Evolutionary conservation across 2,329 filamentous ascomycete species (phyloP).

Genomic region (Dactylella cylindrospora): DNA sequence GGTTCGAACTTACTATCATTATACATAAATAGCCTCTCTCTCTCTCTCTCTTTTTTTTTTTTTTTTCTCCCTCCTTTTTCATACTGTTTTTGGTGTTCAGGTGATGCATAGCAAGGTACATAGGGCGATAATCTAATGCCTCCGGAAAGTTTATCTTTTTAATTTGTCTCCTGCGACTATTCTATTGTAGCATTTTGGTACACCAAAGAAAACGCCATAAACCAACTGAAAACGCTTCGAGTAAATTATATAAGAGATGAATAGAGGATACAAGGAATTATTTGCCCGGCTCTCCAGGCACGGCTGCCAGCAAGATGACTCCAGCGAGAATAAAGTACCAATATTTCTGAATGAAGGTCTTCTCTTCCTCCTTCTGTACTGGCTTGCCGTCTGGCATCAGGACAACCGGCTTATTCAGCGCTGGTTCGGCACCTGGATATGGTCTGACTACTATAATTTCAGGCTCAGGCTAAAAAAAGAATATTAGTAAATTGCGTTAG

Average conservation of each 20-base stretch:
- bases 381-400: slow-evolving; percentile 63
- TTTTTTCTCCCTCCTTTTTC: no score
- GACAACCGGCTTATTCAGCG: slow-evolving; percentile 66
- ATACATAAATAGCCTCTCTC: no score
- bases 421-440: slow-evolving; percentile 59
- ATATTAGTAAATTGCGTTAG: slow-evolving; percentile 4
- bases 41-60: no score
- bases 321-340: slow-evolving; percentile 66
- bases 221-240: no score
- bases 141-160: no score
- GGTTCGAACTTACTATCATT: no score
- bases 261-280: slow-evolving; percentile 3
- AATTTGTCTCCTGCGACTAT: no score
- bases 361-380: slow-evolving; percentile 59
- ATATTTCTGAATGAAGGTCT: slow-evolving; percentile 68
- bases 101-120: no score
- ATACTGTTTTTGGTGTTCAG: no score
- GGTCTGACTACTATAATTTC: slow-evolving; percentile 59
- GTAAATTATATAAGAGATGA: background rate
- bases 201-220: no score
- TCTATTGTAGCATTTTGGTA: no score
- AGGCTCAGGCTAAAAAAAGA: slow-evolving; percentile 51
- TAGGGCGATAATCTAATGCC: no score
- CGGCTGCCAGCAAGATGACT: slow-evolving; percentile 55
- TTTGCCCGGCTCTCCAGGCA: slow-evolving; percentile 30